phyloP scores from a whole-genome alignment of 305 asterid genomes.

The Fraxinus baroniana region DNA sequence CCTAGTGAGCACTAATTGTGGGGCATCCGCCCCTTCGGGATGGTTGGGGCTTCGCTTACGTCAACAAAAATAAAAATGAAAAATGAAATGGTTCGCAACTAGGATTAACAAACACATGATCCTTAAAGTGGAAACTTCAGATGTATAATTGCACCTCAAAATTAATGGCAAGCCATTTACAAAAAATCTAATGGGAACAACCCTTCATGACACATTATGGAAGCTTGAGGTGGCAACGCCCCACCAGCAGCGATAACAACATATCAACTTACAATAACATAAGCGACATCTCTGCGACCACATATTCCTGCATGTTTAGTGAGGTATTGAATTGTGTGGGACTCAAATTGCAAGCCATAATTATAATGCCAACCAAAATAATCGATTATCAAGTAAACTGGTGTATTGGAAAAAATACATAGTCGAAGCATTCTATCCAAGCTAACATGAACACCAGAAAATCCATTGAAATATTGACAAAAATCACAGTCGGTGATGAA shows the following conservation, averaged over 20 bases:
- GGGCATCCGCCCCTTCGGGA: too few species aligned
- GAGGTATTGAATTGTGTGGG: neutral
- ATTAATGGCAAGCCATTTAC: slow-evolving; percentile 10
- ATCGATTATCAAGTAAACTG: neutral
- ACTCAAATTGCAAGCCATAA: slow-evolving; percentile 13
- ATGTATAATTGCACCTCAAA: neutral
- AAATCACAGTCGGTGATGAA: too few species aligned
- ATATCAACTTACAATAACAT: slow-evolving; percentile 92
- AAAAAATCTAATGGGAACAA: slow-evolving; percentile 22
- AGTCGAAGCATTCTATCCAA: neutral
- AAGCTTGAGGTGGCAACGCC: slow-evolving; percentile 61
- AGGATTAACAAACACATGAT: neutral
- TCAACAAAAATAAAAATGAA: too few species aligned
- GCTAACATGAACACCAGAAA: neutral
- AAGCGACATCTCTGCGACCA: slow-evolving; percentile 73
- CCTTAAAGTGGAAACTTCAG: slow-evolving; percentile 1
- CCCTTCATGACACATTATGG: slow-evolving; percentile 99
- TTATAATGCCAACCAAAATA: slow-evolving; percentile 14
- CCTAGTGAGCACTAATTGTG: too few species aligned
- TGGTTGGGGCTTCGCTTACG: too few species aligned
- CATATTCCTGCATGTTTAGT: slow-evolving; percentile 12
- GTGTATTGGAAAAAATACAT: too few species aligned
- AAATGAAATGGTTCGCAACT: neutral
- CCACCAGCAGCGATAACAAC: slow-evolving; percentile 93
- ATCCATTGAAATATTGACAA: too few species aligned